Conservation (phyloP, 441 rosid genomes). For the Isatis lusitanica region DNA sequence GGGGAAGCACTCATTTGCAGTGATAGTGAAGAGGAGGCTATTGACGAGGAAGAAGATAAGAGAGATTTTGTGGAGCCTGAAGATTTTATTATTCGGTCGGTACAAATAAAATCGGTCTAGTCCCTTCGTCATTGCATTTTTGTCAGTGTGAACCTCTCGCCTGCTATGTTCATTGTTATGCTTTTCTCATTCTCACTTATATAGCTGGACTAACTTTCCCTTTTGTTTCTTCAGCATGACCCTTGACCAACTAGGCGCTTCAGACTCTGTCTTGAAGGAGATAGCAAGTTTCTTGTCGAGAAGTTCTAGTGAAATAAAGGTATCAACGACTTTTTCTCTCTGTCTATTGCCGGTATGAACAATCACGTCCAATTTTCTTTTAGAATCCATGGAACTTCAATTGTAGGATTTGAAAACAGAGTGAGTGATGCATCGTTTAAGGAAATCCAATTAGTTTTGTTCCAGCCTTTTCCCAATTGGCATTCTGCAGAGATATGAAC, state of each 20-base stretch:
- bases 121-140: conserved; percentile 4
- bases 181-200: neutral
- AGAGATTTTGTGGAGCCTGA: conserved; percentile 72
- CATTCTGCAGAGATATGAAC: conserved; percentile 96
- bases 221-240: conserved; percentile 64
- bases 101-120: conserved; percentile 31
- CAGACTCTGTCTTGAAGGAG: conserved; percentile 68
- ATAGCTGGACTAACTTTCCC: conserved; percentile 17
- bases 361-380: conserved; percentile 1
- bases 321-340: conserved; percentile 27
- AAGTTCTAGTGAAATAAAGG: conserved; percentile 80
- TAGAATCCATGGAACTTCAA: conserved; percentile 12
- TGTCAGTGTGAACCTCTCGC: conserved; percentile 4
- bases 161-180: conserved; percentile 1
- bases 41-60: conserved; percentile 87
- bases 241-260: conserved; percentile 62
- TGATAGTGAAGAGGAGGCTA: conserved; percentile 93
- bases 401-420: conserved; percentile 19
- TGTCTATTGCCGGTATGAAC: neutral
- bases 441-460: conserved; percentile 52
- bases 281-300: conserved; percentile 70
- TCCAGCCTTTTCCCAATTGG: conserved; percentile 88
- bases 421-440: conserved; percentile 17
- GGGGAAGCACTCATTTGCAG: conserved; percentile 99
- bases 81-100: conserved; percentile 88